phyloP scores from a whole-genome alignment of 805 yeast genomes.

The Yamadazyma ubonensis region DNA sequence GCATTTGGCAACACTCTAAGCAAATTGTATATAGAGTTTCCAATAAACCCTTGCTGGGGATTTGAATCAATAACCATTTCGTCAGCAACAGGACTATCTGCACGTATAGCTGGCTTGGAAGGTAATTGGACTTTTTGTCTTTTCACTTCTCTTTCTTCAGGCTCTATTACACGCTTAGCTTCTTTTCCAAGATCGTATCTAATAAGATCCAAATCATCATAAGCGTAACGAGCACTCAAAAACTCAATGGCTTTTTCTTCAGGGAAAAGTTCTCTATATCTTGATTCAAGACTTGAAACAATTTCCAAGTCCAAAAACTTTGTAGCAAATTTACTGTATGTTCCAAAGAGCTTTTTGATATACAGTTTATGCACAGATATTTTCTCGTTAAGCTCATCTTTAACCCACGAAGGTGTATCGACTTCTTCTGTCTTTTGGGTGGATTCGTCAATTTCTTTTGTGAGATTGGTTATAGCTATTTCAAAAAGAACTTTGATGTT shows the following conservation, averaged over 20 bases:
- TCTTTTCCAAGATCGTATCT: constrained; percentile 35
- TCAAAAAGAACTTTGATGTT: constrained; percentile 83
- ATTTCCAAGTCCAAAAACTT: constrained; percentile 69
- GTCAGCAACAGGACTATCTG: constrained; percentile 6
- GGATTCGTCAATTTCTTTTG: constrained; percentile 32
- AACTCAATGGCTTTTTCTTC: constrained; percentile 46
- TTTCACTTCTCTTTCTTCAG: constrained; percentile 11
- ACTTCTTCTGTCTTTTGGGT: constrained; percentile 20
- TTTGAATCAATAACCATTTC: neutral
- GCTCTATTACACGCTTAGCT: constrained; percentile 12
- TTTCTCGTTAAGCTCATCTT: constrained; percentile 42
- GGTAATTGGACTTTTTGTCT: constrained; percentile 11
- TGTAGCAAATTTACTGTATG: constrained; percentile 67
- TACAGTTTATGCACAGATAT: constrained; percentile 24
- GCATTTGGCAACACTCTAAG: constrained; percentile 62
- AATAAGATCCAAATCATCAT: constrained; percentile 36
- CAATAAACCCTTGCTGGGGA: constrained; percentile 27
- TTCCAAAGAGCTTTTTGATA: constrained; percentile 32
- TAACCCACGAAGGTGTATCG: constrained; percentile 35
- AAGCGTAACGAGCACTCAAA: constrained; percentile 40
- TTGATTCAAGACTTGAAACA: constrained; percentile 60
- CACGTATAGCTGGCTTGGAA: constrained; percentile 12
- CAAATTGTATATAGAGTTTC: constrained; percentile 39
- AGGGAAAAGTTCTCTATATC: constrained; percentile 67
- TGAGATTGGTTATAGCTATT: constrained; percentile 57